Evolutionary conservation across 306 rosid genomes (phyloP), one percentile per base, ranked within the genome.

Genomic region (Rosa persica): DNA sequence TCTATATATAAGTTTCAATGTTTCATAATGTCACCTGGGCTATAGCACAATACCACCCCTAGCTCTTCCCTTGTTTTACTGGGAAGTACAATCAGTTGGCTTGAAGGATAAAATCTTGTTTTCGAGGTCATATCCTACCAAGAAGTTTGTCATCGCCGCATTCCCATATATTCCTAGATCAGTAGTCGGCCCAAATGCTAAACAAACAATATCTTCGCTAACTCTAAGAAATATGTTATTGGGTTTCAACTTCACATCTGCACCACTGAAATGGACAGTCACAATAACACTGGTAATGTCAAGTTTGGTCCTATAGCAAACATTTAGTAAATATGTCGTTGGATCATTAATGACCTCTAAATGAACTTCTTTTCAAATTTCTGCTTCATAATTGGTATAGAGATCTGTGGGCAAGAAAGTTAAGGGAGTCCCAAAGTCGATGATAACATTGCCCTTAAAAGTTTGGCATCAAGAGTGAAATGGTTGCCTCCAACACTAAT

Each of bases 81-180:
- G 23, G 22, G 55, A 15, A 20, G 76, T 34, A 22, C 92, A 87
- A 44, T 89, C 82, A 0, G 70, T 30, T 0, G 87, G 88, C 79
- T 82, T 84, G 70, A 92, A 88, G 8, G 90, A 83, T 20, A 89
- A 64, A 0, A 2, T 19, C 15, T 71, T 84, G 12, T 73, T 48
- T 1, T 25, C 19, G 0, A 81, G 47, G 61, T 88, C 97, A 49
- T 88, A 91, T 0, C 90, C 94, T 43, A 86, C 87, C 64, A 83
- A 40, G 60, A 88, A 71, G 70, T 85, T 84, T 43, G 17, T 38
- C 17, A 89, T 90, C 0, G 89, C 90, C 36, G 89, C 2, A 23
- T 88, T 92, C 0, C 92, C 97, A 12, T 79, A 88, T 15, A 88
- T 84, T 3, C 61, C 22, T 0, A 27, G 20, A 5, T 1, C 5